Evolutionary conservation across 768 basidiomycete species (phyloP).

Genomic region (Artomyces pyxidatus): DNA sequence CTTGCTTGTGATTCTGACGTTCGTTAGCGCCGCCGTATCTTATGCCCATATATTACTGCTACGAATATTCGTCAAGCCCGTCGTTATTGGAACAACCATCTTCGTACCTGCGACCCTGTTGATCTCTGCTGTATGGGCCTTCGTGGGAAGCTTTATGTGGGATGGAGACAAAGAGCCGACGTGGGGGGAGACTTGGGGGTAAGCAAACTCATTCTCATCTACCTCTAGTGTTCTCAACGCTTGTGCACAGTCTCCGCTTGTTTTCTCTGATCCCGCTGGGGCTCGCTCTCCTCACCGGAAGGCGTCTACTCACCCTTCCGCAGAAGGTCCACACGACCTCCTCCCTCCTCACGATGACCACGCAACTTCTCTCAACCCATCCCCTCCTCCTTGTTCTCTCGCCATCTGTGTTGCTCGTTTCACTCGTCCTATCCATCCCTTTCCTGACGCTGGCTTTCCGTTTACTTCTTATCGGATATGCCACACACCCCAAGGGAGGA

Average conservation of each 20-base stretch:
- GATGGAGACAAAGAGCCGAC: slow-evolving; percentile 48
- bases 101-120: slow-evolving; percentile 70
- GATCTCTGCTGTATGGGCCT: slow-evolving; percentile 73
- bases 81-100: slow-evolving; percentile 69
- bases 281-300: slow-evolving; percentile 61
- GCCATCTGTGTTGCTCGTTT: slow-evolving; percentile 58
- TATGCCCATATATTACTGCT: slow-evolving; percentile 72
- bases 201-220: slow-evolving; percentile 22
- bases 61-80: slow-evolving; percentile 75
- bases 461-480: slow-evolving; percentile 62
- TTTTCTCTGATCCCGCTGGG: slow-evolving; percentile 71
- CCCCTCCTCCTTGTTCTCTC: slow-evolving; percentile 72
- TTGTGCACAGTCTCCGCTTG: slow-evolving; percentile 50
- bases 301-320: slow-evolving; percentile 65
- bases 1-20: slow-evolving; percentile 62
- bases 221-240: neutral
- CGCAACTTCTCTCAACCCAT: slow-evolving; percentile 59
- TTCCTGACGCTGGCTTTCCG: slow-evolving; percentile 75
- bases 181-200: slow-evolving; percentile 82
- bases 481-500: slow-evolving; percentile 29
- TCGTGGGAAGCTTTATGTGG: slow-evolving; percentile 70
- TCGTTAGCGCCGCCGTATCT: slow-evolving; percentile 60
- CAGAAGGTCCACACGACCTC: slow-evolving; percentile 63
- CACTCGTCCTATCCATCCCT: slow-evolving; percentile 67
- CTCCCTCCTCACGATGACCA: slow-evolving; percentile 48